These are phyloP conservation scores for Astrephomene gubernaculifera DNA, from an alignment of 139 green algal genomes.

Conservation along the genomic window DNA sequence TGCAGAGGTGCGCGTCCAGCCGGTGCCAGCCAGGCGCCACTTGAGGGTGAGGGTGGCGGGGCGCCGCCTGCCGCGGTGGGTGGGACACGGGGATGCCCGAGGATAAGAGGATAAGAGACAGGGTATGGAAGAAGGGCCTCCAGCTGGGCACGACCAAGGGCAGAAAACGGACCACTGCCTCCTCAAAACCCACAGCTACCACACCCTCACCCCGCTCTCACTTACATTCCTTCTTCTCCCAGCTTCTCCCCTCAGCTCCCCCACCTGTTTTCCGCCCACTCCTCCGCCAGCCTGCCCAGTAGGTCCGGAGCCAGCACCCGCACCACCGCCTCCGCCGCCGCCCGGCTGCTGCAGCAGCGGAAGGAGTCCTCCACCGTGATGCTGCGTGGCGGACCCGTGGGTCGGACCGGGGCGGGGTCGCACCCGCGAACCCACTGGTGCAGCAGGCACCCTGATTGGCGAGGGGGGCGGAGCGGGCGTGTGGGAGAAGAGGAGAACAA, in stretches of 20 bases:
- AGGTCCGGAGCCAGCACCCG: conserved; percentile 80
- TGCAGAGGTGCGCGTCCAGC: conserved; percentile 65
- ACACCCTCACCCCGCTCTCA: too few relatives aligned
- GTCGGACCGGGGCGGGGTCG: conserved; percentile 69
- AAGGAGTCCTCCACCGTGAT: conserved; percentile 78
- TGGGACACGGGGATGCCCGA: background rate
- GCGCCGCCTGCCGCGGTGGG: conserved; percentile 44
- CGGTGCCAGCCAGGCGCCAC: conserved; percentile 66
- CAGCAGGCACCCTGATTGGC: conserved; percentile 27
- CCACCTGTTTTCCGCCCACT: conserved; percentile 55
- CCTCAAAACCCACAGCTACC: too few relatives aligned
- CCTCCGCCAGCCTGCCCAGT: conserved; percentile 69
- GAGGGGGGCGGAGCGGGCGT: too few relatives aligned
- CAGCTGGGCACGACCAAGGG: too few relatives aligned
- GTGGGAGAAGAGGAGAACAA: too few relatives aligned
- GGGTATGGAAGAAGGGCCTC: background rate
- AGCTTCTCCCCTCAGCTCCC: too few relatives aligned
- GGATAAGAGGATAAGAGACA: background rate
- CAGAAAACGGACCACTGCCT: too few relatives aligned
- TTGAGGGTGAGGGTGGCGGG: conserved; percentile 75
- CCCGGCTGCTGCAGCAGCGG: conserved; percentile 10
- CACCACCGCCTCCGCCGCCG: conserved; percentile 46
- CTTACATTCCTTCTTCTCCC: too few relatives aligned
- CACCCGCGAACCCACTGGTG: conserved; percentile 55
- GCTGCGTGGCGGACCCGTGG: conserved; percentile 52